A percentile compares a stretch with the other conserved stretches of the same genome.
Conservation (phyloP, 176 grass and related monocot genomes). For the Eleusine coracana region DNA sequence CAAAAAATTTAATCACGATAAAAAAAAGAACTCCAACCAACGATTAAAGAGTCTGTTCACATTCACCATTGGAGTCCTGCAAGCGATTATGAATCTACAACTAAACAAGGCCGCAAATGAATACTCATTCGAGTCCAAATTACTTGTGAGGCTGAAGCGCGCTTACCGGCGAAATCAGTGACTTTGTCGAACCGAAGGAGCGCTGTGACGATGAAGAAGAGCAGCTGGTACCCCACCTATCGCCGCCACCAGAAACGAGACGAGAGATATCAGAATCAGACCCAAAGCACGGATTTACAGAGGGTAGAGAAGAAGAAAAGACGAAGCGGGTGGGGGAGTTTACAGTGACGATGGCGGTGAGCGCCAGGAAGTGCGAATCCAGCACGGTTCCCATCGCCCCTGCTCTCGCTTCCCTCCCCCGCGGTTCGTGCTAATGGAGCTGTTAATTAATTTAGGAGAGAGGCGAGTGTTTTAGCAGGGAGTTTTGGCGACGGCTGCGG, state of each 20-base stretch:
- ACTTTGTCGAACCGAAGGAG: slow-evolving; percentile 89
- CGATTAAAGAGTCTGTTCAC: not conserved
- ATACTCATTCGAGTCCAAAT: not conserved
- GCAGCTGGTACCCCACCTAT: slow-evolving; percentile 89
- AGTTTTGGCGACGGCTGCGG: slow-evolving; percentile 18
- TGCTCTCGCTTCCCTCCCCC: not conserved
- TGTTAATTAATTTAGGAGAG: not conserved
- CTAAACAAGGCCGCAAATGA: not conserved
- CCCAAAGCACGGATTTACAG: not conserved
- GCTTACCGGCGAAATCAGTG: slow-evolving; percentile 93
- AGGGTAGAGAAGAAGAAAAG: not conserved
- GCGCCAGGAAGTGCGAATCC: slow-evolving; percentile 89
- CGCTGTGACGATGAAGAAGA: slow-evolving; percentile 94
- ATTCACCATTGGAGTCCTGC: not conserved
- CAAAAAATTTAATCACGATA: not conserved
- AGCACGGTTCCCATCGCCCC: slow-evolving; percentile 75
- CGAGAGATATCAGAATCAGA: not conserved
- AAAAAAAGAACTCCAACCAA: too few relatives aligned
- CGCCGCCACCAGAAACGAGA: not conserved
- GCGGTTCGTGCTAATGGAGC: not conserved
- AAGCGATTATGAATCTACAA: not conserved
- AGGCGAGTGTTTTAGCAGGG: slow-evolving; percentile 18
- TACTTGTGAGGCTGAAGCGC: not conserved
- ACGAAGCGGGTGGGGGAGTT: not conserved
- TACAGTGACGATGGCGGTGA: slow-evolving; percentile 94